Percentiles rank a stretch among this genome's conserved stretches.
Evolutionary conservation across 768 basidiomycete species (phyloP).

Genomic region (Termitomyces sp.): DNA sequence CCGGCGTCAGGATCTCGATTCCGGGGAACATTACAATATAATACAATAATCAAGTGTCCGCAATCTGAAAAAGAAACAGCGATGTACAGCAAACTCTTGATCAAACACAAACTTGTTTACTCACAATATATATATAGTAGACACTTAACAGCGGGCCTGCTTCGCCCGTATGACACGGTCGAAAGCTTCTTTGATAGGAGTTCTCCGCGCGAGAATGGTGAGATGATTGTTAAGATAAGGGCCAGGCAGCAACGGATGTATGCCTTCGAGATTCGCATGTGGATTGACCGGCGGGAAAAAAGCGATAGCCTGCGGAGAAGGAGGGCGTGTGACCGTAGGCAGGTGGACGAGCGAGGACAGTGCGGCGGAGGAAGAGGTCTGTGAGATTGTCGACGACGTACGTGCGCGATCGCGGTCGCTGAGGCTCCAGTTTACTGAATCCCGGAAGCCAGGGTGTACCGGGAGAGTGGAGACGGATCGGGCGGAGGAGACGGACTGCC

Average conservation of each 20-base stretch:
- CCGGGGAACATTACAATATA: background rate
- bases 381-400: slow-evolving; percentile 52
- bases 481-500: slow-evolving; percentile 44
- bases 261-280: slow-evolving; percentile 46
- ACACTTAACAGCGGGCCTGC: slow-evolving; percentile 18
- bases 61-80: background rate
- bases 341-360: slow-evolving; percentile 52
- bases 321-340: slow-evolving; percentile 39
- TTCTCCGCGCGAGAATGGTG: slow-evolving; percentile 58
- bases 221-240: slow-evolving; percentile 70
- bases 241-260: slow-evolving; percentile 67
- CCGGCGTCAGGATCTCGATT: too few relatives aligned
- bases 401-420: slow-evolving; percentile 47
- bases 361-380: slow-evolving; percentile 48
- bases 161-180: slow-evolving; percentile 62
- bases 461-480: slow-evolving; percentile 58
- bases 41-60: background rate
- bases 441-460: slow-evolving; percentile 27
- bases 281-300: slow-evolving; percentile 64
- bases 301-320: slow-evolving; percentile 43
- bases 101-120: background rate
- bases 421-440: slow-evolving; percentile 16
- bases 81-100: background rate
- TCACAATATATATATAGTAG: background rate
- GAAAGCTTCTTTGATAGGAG: slow-evolving; percentile 64